Conservation (phyloP, 2,329 filamentous ascomycete species). For the Fusarium sp. region DNA sequence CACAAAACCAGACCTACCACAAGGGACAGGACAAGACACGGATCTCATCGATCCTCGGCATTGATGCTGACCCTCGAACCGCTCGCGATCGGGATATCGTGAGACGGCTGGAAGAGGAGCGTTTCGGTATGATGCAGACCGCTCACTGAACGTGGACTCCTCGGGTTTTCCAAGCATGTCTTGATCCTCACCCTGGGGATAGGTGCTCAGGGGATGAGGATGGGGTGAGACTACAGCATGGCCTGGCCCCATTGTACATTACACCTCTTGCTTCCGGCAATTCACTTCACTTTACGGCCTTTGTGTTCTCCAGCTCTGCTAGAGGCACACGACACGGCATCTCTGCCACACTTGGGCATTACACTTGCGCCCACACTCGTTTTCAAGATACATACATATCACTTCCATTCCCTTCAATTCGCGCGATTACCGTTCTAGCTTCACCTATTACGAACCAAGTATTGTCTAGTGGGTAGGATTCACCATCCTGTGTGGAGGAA, state of each 20-base stretch:
- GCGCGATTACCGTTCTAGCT: constrained; percentile 30
- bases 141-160: constrained; percentile 39
- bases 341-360: constrained; percentile 39
- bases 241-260: constrained; percentile 35
- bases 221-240: constrained; percentile 12
- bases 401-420: constrained; percentile 40
- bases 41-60: constrained; percentile 72
- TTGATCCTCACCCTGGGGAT: constrained; percentile 17
- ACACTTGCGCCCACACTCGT: constrained; percentile 37
- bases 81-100: constrained; percentile 69
- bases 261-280: constrained; percentile 37
- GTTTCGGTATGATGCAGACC: constrained; percentile 52
- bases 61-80: constrained; percentile 68
- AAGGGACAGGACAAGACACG: constrained; percentile 66
- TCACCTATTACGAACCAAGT: constrained; percentile 41
- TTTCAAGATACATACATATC: constrained; percentile 31
- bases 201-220: constrained; percentile 28
- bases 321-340: constrained; percentile 29
- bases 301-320: constrained; percentile 14
- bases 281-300: constrained; percentile 39
- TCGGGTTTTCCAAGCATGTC: constrained; percentile 10
- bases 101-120: constrained; percentile 66
- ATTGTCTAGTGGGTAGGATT: constrained; percentile 48
- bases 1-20: constrained; percentile 50
- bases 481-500: constrained; percentile 34